Conservation (phyloP, 2,329 filamentous ascomycete genomes). For the Pseudocercospora crystallina region DNA sequence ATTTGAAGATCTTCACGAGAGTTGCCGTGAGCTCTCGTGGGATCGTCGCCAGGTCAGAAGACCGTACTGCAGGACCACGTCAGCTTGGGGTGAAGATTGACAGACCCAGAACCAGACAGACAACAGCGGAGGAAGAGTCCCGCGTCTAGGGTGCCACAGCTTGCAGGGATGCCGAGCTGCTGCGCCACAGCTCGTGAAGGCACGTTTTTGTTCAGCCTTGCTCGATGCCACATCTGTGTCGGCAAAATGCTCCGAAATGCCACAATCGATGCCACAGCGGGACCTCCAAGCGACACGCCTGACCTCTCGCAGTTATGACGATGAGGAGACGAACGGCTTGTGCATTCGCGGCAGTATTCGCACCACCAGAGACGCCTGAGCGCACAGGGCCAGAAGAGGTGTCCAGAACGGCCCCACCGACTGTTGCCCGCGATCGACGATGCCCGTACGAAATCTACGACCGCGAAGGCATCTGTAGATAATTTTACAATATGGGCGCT, state of each 20-base stretch:
- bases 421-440: too few species aligned
- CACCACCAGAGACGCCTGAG: too few species aligned
- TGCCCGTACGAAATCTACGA: too few species aligned
- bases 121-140: background rate
- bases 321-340: too few species aligned
- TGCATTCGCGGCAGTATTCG: too few species aligned
- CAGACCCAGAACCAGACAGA: conserved; percentile 7
- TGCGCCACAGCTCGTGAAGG: too few species aligned
- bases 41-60: conserved; percentile 19
- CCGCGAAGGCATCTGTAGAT: too few species aligned
- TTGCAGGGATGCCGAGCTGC: too few species aligned
- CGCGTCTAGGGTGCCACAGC: conserved; percentile 1
- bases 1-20: conserved; percentile 13
- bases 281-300: too few species aligned
- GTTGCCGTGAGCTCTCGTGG: conserved; percentile 5
- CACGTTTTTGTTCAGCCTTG: background rate
- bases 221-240: background rate
- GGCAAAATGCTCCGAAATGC: conserved; percentile 4
- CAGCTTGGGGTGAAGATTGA: conserved; percentile 14
- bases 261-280: conserved; percentile 1
- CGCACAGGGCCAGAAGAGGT: background rate
- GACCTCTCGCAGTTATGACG: too few species aligned
- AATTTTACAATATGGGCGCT: too few species aligned
- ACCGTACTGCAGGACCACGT: conserved; percentile 23
- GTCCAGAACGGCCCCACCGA: background rate